phyloP scores from a whole-genome alignment of 495 filamentous ascomycete genomes.

The Aspergillus leporis region DNA sequence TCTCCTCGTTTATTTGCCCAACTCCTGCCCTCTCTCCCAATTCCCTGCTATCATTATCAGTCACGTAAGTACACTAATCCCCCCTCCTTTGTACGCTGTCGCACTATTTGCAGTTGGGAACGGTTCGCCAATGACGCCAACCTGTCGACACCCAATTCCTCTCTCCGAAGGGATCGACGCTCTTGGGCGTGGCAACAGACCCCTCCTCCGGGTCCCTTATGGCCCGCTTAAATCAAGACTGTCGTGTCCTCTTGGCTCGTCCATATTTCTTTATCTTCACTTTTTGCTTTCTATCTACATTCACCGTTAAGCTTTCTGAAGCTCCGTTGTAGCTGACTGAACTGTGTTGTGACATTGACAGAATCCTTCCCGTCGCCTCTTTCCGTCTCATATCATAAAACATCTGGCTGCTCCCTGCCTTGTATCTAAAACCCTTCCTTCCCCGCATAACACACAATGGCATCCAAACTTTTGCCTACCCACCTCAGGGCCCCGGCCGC shows the following conservation, averaged over 20 bases:
- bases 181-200: slow-evolving; percentile 32
- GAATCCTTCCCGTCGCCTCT: not conserved
- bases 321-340: not conserved
- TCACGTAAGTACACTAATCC: slow-evolving; percentile 4
- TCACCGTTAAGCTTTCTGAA: not conserved
- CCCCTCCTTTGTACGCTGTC: not conserved
- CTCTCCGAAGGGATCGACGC: slow-evolving; percentile 29
- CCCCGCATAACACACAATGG: slow-evolving; percentile 55
- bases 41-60: not conserved
- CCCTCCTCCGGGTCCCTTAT: slow-evolving; percentile 19
- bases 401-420: not conserved
- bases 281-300: slow-evolving; percentile 1
- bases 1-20: slow-evolving; percentile 7
- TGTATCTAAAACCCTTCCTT: slow-evolving; percentile 3
- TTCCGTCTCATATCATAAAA: not conserved
- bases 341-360: not conserved
- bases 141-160: slow-evolving; percentile 31
- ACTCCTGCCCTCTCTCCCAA: not conserved
- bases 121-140: slow-evolving; percentile 35
- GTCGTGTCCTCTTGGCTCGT: slow-evolving; percentile 5
- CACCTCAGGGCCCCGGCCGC: slow-evolving; percentile 70
- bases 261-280: not conserved
- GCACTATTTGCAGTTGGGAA: slow-evolving; percentile 6
- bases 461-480: slow-evolving; percentile 68
- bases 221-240: slow-evolving; percentile 7